Base-by-base conservation (phyloP, 1,284 basidiomycete genomes). In the Pseudozyma pruni region DNA sequence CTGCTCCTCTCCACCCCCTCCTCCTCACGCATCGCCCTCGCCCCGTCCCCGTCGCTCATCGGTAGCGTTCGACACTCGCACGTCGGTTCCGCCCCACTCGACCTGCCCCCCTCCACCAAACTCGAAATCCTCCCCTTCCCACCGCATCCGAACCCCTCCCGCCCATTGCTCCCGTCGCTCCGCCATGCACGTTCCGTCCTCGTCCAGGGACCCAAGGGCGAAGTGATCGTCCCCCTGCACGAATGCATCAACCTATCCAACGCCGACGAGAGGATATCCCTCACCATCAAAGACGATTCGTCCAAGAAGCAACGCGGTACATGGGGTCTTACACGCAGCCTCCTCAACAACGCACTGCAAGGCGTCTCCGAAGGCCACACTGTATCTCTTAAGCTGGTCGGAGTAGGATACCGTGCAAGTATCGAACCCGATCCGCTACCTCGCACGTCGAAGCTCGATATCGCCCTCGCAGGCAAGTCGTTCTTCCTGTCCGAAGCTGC, bases 261-360 rank as follows among this genome's bases (percentile, higher is more conserved):
- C 7, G 17, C 39, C 33, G 34, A 39, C 9, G n/a, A 38, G 7
- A 13, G 38, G 0, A 46, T 80, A 20, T 43, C 58, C 1, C 53
- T 96, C n/a, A 71, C 86, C 8, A 89, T 97, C 1, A 87, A 91
- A 76, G 86, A 94, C 80, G 85, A 89, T 4, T 85, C 86, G 45
- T 80, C 88, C 43, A 92, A 93, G 83, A 84, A 88, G 46, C 93
- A 96, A 83, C 87, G 91, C 37, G 88, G 90, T 45, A 89, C 93
- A 85, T 98, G 95, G 95, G 95, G 95, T 11, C 88, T 92, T 38
- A 95, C 93, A 3, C 89, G 95, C 44, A 91, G 93, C 0, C 86
- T 94, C 59, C 90, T 97, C 79, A 85, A 87, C 70, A 98, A 98
- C 80, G 94, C 94, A 16, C 87, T 98, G 67, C 86, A 86, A 16